phyloP scores from a whole-genome alignment of 2,329 filamentous ascomycete genomes.

The Phialophora chinensis region DNA sequence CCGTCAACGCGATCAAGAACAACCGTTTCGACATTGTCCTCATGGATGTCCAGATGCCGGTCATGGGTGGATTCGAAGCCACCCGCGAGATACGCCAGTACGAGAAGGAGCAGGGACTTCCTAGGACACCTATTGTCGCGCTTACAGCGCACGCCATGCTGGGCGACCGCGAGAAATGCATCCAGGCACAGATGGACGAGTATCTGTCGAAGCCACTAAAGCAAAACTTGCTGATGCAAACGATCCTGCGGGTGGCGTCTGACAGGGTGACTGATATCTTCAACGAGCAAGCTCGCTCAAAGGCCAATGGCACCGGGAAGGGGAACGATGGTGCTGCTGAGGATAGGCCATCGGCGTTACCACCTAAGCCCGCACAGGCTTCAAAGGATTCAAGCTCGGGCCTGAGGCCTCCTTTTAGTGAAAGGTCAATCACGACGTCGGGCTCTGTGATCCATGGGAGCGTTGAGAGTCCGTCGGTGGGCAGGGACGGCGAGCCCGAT shows the following conservation, averaged over 20 bases:
- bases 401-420: conserved; percentile 60
- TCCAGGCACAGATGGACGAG: conserved; percentile 98
- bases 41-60: conserved; percentile 99
- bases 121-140: conserved; percentile 92
- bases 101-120: conserved; percentile 78
- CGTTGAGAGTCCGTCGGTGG: conserved; percentile 67
- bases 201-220: conserved; percentile 96
- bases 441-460: conserved; percentile 63
- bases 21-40: conserved; percentile 95
- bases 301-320: conserved; percentile 37
- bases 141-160: conserved; percentile 98
- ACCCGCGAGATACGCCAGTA: conserved; percentile 96
- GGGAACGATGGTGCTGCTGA: conserved; percentile 7
- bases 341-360: conserved; percentile 7
- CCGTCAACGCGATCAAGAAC: conserved; percentile 88
- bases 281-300: conserved; percentile 70
- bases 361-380: not conserved
- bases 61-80: conserved; percentile 98
- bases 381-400: conserved; percentile 15
- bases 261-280: conserved; percentile 73
- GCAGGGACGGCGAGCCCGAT: conserved; percentile 67
- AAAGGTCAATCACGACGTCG: conserved; percentile 72
- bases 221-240: conserved; percentile 96
- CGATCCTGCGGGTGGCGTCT: conserved; percentile 94
- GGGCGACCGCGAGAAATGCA: conserved; percentile 96